Conservation (phyloP, 768 basidiomycete genomes). For the Trametes elegans region DNA sequence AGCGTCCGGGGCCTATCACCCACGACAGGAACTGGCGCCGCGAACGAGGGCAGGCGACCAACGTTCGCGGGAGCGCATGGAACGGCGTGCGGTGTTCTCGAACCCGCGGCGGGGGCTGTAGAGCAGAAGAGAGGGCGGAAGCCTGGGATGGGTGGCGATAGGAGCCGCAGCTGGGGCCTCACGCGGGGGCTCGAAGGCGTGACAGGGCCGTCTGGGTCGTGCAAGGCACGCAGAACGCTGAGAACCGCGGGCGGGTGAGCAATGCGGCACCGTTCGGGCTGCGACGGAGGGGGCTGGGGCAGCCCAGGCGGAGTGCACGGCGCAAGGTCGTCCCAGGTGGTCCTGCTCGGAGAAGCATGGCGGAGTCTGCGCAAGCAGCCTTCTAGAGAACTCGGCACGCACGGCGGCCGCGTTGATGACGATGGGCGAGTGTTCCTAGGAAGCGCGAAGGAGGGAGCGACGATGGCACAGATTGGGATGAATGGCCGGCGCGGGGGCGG, state of each 20-base stretch:
- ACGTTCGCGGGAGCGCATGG: conserved; percentile 17
- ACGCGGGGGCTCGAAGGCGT: too few species aligned
- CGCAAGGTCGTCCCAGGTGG: background rate
- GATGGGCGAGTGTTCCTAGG: background rate
- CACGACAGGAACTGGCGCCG: conserved; percentile 15
- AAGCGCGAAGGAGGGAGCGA: background rate
- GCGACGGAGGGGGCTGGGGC: background rate
- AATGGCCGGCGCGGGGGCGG: background rate
- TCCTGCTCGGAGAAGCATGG: background rate
- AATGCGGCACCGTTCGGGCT: background rate
- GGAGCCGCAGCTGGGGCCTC: too few species aligned
- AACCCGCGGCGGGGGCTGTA: background rate
- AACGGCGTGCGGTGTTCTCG: background rate
- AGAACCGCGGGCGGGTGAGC: too few species aligned
- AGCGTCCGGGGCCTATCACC: background rate
- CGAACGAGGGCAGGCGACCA: background rate
- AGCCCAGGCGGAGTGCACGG: background rate
- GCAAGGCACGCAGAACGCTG: too few species aligned
- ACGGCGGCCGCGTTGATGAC: background rate
- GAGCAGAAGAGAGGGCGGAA: too few species aligned
- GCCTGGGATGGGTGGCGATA: too few species aligned
- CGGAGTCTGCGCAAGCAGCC: background rate
- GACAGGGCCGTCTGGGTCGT: too few species aligned
- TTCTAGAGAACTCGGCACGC: conserved; percentile 1
- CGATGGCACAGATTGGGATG: background rate